A percentile compares a stretch with the other conserved stretches of the same genome.
Conservation (phyloP, 1,139 yeast species). For the Kodamaea derodonti region DNA sequence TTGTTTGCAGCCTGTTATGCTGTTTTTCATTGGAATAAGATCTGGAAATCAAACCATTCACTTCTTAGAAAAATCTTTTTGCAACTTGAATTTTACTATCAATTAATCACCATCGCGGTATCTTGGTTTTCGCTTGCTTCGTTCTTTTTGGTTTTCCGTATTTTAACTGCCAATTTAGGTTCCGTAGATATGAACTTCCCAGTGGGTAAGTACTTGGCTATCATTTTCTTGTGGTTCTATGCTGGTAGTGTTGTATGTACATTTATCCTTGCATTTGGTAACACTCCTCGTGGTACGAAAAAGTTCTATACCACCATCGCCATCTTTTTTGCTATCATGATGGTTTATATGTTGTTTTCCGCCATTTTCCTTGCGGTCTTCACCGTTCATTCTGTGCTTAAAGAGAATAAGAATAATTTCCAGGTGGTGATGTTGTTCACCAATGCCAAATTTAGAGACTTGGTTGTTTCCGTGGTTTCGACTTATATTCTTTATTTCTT, state of each 20-base stretch:
- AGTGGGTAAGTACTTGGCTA: conserved; percentile 21
- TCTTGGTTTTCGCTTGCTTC: conserved; percentile 81
- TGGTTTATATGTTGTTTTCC: conserved; percentile 47
- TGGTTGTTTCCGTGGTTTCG: conserved; percentile 79
- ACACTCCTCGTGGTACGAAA: conserved; percentile 24
- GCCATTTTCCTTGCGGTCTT: conserved; percentile 79
- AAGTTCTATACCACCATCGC: conserved; percentile 20
- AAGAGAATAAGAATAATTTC: conserved; percentile 41
- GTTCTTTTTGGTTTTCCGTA: conserved; percentile 70
- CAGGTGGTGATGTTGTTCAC: conserved; percentile 48
- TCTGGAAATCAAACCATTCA: conserved; percentile 69
- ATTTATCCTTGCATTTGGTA: conserved; percentile 26
- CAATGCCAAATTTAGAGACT: conserved; percentile 70
- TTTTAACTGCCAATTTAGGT: conserved; percentile 55
- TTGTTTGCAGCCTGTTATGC: conserved; percentile 80
- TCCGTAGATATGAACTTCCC: conserved; percentile 37
- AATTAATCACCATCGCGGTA: conserved; percentile 58
- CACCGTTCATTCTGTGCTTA: conserved; percentile 46
- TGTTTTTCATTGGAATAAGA: conserved; percentile 63
- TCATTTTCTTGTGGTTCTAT: conserved; percentile 22
- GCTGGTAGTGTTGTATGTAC: conserved; percentile 23
- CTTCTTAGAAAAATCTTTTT: conserved; percentile 56
- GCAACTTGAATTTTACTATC: conserved; percentile 70
- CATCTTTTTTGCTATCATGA: conserved; percentile 22
- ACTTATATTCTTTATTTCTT: conserved; percentile 79